Evolutionary conservation across 805 yeast species (phyloP), one percentile per base, ranked within the genome.

Genomic region (Cyberlindnera meyerae): DNA sequence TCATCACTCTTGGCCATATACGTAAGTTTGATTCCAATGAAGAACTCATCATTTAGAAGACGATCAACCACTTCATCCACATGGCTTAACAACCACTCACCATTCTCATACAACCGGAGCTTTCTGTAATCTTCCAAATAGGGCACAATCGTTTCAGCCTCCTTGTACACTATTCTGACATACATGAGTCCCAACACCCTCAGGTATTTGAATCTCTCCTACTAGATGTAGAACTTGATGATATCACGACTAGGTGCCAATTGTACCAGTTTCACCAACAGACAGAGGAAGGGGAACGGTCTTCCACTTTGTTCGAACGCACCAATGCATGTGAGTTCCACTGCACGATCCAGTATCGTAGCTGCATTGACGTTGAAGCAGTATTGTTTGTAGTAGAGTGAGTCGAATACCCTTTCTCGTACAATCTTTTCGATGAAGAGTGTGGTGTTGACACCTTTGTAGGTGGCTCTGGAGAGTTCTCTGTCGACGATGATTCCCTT

Each of bases 1-100:
- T 58, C 28, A 52, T 68, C 25, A 7, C 17, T 13, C 56, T 43
- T 54, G 17, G 43, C 55, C 56, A 44, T 48, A 36, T 46, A 86
- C 44, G 96, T 95, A 32, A 90, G 54, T 3, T 84, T 75, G 35
- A 88, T 62, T 32, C 85, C 96, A 47, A 83, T 73, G 15, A 82
- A 80, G 41, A 86, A 68, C 26, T 73, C 75, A 24, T 71, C 65
- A 2, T 53, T 63, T 18, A 82, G 56, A 31, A 90, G 54, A 27
- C 62, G 60, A 49, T 90, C 96, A 0, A 77, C 71, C 52, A 80
- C 73, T 52, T 80, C 90, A 57, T 90, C 97, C 62, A 90, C 68
- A 51, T 76, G 71, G 5, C 65, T 61, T 36, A 77, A 57, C 24
- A 54, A 62, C 48, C 68, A 60, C 45, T 60, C 34, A 55, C 61